Evolutionary conservation across 805 yeast species (phyloP).

Genomic region (Crinitomyces ghanaensis): DNA sequence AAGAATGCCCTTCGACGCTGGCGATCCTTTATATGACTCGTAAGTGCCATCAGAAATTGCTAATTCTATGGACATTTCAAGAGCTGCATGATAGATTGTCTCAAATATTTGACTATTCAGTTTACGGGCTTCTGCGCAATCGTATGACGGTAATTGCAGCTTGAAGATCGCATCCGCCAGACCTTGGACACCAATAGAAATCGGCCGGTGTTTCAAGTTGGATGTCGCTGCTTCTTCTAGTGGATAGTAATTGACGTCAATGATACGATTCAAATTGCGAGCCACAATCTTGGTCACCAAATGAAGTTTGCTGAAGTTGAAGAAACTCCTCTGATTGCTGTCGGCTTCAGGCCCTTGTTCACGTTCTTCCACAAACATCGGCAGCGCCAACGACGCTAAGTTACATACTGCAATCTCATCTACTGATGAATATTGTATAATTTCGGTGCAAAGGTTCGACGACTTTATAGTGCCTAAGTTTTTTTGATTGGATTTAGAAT

Average conservation of each 20-base stretch:
- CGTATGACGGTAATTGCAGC: conserved; percentile 61
- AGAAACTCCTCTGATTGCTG: conserved; percentile 25
- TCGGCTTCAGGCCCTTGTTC: conserved; percentile 27
- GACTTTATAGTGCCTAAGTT: conserved; percentile 85
- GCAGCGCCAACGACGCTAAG: conserved; percentile 82
- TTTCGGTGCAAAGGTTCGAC: conserved; percentile 85
- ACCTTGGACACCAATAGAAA: conserved; percentile 93
- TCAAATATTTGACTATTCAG: conserved; percentile 79
- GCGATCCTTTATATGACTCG: conserved; percentile 65
- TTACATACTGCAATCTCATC: conserved; percentile 92
- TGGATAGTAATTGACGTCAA: conserved; percentile 77
- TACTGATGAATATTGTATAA: conserved; percentile 75
- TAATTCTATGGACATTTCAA: conserved; percentile 72
- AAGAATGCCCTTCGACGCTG: conserved; percentile 67
- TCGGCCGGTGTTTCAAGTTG: conserved; percentile 71
- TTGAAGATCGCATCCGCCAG: conserved; percentile 75
- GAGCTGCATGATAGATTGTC: conserved; percentile 85
- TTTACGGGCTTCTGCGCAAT: conserved; percentile 56
- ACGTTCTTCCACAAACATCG: conserved; percentile 48
- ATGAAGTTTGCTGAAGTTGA: conserved; percentile 63
- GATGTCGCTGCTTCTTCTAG: conserved; percentile 56
- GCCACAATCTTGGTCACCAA: conserved; percentile 59
- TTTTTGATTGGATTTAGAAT: conserved; percentile 72
- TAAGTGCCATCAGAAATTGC: conserved; percentile 63
- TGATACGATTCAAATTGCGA: conserved; percentile 64